Evolutionary conservation across 495 filamentous ascomycete genomes (phyloP), one percentile per base, ranked within the genome.

Genomic region (Xylaria telfairii): DNA sequence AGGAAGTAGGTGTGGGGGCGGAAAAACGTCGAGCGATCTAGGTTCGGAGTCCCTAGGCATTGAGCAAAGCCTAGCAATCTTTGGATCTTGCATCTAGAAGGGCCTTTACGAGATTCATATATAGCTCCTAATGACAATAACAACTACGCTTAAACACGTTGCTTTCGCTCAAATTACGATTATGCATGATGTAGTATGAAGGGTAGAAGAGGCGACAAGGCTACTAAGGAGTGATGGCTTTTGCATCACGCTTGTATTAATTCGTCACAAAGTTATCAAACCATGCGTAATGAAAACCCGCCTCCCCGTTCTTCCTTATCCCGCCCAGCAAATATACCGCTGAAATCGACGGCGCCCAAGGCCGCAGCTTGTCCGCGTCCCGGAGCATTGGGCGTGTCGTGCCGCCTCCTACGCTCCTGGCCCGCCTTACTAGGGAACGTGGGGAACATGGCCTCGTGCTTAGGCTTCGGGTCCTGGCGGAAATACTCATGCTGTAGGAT

Each of bases 341-440:
- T 93, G 46, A 94, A 93, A 81, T 95, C 93, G 71, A 94, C 87
- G 69, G 88, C 83, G 0, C 86, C 89, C 15, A 85, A 81, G 60
- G 94, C 82, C 2, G 90, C 90, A 62, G 90, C 92, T 74, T 92
- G 89, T 0, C 95, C 95, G 8, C 94, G 82, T 41, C 87, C 90
- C 3, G 96, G 96, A n/a, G 96, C 96, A 75, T 93, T 91, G 2
- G 96, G 96, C 51, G 91, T 97, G 68, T 87, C 90, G 34, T 89
- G 79, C 39, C 87, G 82, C 70, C 93, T 83, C 74, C 94, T 80
- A 77, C 90, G 92, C 86, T 99, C 96, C 86, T 95, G 92, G 1
- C 94, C 93, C 0, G 95, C 96, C 81, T 97, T 98, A 61, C 91
- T 94, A 2, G 96, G 96, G 77, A 97, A 99, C 0, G 93, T 95